Evolutionary conservation across 352 stramenopile genomes (phyloP), one percentile per base, ranked within the genome.

Genomic region (Phytophthora sp.): DNA sequence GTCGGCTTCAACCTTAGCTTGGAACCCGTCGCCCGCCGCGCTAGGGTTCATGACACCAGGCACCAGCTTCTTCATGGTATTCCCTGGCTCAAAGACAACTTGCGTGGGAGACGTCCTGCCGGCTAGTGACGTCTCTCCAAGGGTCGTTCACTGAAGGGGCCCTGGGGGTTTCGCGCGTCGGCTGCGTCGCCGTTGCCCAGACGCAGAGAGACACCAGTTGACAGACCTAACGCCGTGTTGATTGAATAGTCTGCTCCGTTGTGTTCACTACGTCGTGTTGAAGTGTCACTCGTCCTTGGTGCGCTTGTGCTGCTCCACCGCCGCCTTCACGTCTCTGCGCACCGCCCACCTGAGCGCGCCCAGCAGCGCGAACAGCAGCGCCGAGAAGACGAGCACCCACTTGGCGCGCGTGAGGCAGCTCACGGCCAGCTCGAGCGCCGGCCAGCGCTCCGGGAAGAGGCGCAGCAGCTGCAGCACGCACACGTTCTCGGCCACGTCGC

Each of bases 401-500:
- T 87, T 89, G 43, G 45, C 52, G 12, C 62, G 64, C 0, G 69
- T 75, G 18, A 80, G 46, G 2, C 70, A 23, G 37, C 69, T 79
- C 23, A 82, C 51, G 8, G 64, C 57, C 9, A 35, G 34, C 39
- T 84, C 74, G n/a, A 79, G 41, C 0, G 31, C 30, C 18, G 49
- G 48, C 34, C 66, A 65, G 8, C 57, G 66, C 17, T 41, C 30
- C 0, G 79, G 77, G 39, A 82, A 89, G 20, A 63, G 10, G 8
- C 43, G 23, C 45, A 89, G 43, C 60, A 89, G 24, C n/a, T 73
- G 59, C 43, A 75, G 46, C 23, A 85, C 67, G 34, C 59, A 70
- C 1, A 68, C 20, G 51, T 89, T 89, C 67, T 87, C 79, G 2
- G 49, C 34, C 44, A 85, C 65, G 39, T 87, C 77, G 6, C 59